Evolutionary conservation across 345 rosid genomes (phyloP), one percentile per base, ranked within the genome.

Genomic region (Gossypium anomalum): DNA sequence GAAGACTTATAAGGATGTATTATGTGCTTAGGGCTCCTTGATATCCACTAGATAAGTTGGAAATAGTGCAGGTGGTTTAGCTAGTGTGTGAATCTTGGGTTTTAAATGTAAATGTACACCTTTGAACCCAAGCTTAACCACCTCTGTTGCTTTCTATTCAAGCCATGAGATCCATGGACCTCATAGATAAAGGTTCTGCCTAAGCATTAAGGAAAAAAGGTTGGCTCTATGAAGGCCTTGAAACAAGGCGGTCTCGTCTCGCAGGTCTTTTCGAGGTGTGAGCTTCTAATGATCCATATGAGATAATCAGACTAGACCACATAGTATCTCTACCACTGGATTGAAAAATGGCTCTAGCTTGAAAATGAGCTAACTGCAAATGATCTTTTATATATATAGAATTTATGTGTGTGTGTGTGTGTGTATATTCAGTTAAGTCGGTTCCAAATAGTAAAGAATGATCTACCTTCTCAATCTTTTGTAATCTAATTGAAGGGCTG

Each of bases 391-490:
- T 7, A 6, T 44, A 22, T 20, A 22, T 15, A 22, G 19, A 67
- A 13, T 45, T 55, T 45, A 65, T 65, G 2, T 4, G 9, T 4
- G 38, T 34, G 29, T 27, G 3, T 12, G 15, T 20, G 47, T 45
- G 58, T n/a, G 53, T 14, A 12, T 27, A 27, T 76, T 23, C 25
- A 60, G 25, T 56, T 15, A 51, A 55, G 53, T 55, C 60, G 25
- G 64, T 38, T 49, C 56, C 27, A 75, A 71, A 76, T 75, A 9
- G 12, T 51, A 69, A 29, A 38, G 41, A 43, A 43, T 16, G 65
- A 5, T 67, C 22, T 83, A 92, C 97, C 98, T 90, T 87, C 75
- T 90, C 84, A 41, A 92, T 90, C 64, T 69, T 74, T 79, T 79
- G 80, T 67, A 94, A 80, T 80, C 67, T 88, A 84, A 92, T 89